Percentiles rank a stretch among this genome's conserved stretches.
Conservation (phyloP, 208 protist genomes). For the Blechomonas ayalai region DNA sequence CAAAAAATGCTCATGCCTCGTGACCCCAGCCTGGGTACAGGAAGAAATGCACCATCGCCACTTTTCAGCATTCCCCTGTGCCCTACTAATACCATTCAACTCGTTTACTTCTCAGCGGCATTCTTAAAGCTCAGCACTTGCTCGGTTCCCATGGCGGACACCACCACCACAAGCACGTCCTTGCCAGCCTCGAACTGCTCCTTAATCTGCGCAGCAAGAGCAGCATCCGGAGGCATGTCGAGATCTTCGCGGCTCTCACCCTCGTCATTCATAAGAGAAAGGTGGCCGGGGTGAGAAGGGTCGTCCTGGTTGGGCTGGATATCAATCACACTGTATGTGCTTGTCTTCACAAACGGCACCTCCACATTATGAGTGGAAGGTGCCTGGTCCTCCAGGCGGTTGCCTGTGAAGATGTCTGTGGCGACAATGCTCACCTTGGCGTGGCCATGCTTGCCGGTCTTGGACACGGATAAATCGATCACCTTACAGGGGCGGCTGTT, state of each 20-base stretch:
- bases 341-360: conserved; percentile 92
- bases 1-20: background rate
- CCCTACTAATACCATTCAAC: too few relatives aligned
- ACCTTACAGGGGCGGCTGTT: conserved; percentile 95
- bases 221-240: conserved; percentile 88
- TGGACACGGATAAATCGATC: conserved; percentile 97
- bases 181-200: conserved; percentile 90
- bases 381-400: conserved; percentile 97
- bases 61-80: too few relatives aligned
- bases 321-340: conserved; percentile 93
- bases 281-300: conserved; percentile 43
- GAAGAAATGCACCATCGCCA: background rate
- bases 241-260: conserved; percentile 94
- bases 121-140: conserved; percentile 92
- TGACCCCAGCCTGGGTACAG: too few relatives aligned
- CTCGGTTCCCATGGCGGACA: conserved; percentile 95
- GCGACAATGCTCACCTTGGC: conserved; percentile 97
- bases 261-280: conserved; percentile 91
- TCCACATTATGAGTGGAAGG: conserved; percentile 97
- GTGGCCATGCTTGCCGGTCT: conserved; percentile 99
- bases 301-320: conserved; percentile 89
- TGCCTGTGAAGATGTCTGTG: conserved; percentile 98
- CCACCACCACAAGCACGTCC: conserved; percentile 91
- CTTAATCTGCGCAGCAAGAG: conserved; percentile 86
- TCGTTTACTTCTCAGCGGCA: conserved; percentile 64